These are phyloP conservation scores for Artemisia argyi DNA, from an alignment of 129 eudicot genomes.

Conservation along the genomic window DNA sequence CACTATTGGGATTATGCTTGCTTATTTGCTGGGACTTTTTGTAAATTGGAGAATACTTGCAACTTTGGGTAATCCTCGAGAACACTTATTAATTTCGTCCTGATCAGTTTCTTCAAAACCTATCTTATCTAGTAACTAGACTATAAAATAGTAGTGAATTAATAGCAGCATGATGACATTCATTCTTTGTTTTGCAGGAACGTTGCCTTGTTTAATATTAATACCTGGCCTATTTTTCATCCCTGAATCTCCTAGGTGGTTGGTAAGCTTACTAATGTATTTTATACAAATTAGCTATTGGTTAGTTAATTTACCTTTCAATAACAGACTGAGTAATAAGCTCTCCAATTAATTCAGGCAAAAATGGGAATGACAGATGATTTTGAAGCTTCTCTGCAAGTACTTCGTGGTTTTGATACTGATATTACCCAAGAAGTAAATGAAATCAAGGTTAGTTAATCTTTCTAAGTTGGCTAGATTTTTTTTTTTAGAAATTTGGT, in stretches of 20 bases:
- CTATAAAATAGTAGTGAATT: slow-evolving; percentile 6
- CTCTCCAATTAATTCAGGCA: slow-evolving; percentile 47
- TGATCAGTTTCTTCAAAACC: no score
- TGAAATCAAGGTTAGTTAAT: slow-evolving; percentile 68
- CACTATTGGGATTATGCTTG: slow-evolving; percentile 83
- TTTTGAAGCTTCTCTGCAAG: slow-evolving; percentile 94
- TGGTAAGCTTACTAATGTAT: slow-evolving; percentile 50
- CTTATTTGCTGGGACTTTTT: slow-evolving; percentile 87
- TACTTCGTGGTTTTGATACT: slow-evolving; percentile 91
- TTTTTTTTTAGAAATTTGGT: neutral
- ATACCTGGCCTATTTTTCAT: slow-evolving; percentile 94
- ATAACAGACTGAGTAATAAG: neutral
- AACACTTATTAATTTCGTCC: neutral
- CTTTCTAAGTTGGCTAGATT: neutral
- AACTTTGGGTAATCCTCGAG: slow-evolving; percentile 56
- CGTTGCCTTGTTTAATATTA: slow-evolving; percentile 73
- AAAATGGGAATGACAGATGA: slow-evolving; percentile 98
- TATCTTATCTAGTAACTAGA: no score
- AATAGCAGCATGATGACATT: neutral
- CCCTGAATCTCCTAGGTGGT: slow-evolving; percentile 96
- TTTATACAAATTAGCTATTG: neutral
- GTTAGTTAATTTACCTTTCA: slow-evolving; percentile 4
- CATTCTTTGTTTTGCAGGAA: slow-evolving; percentile 45
- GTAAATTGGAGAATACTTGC: slow-evolving; percentile 86
- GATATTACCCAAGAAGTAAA: slow-evolving; percentile 87